Evolutionary conservation across 2,329 filamentous ascomycete genomes (phyloP).

Genomic region (Conoideocrella luteorostrata): DNA sequence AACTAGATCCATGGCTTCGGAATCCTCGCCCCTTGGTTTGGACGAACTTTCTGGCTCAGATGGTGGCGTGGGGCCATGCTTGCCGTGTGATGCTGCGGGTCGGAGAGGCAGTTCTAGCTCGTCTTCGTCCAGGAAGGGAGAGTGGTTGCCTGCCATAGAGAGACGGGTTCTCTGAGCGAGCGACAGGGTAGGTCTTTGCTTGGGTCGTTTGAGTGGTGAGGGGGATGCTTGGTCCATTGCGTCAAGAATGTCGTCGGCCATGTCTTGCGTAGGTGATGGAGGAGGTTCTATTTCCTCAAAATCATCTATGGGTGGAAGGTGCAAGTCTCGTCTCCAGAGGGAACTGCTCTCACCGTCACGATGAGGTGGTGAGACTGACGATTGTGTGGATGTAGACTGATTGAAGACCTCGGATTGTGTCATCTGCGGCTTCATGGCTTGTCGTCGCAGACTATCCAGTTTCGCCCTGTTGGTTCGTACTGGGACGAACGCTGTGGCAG

Average conservation of each 20-base stretch:
- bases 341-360: not conserved
- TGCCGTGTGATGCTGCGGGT: slow-evolving; percentile 5
- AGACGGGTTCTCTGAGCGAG: slow-evolving; percentile 74
- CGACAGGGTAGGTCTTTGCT: slow-evolving; percentile 50
- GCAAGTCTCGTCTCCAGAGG: not conserved
- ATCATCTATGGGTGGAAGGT: not conserved
- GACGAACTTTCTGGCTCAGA: not conserved
- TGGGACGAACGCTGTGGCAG: slow-evolving; percentile 13
- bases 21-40: not conserved
- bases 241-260: slow-evolving; percentile 50
- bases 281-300: slow-evolving; percentile 1
- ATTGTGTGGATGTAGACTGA: not conserved
- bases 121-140: slow-evolving; percentile 25
- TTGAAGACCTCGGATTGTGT: slow-evolving; percentile 15
- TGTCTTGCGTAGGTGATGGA: slow-evolving; percentile 39
- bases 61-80: not conserved
- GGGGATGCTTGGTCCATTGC: slow-evolving; percentile 50
- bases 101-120: slow-evolving; percentile 18
- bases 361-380: slow-evolving; percentile 2
- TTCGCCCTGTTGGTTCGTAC: slow-evolving; percentile 19
- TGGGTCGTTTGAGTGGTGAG: slow-evolving; percentile 45
- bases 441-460: slow-evolving; percentile 15
- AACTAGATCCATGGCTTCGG: slow-evolving; percentile 39
- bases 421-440: slow-evolving; percentile 22
- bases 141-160: slow-evolving; percentile 64